Evolutionary conservation across 1,284 basidiomycete species (phyloP), one percentile per base, ranked within the genome.

Genomic region (Pseudomicrostroma phylloplanum): DNA sequence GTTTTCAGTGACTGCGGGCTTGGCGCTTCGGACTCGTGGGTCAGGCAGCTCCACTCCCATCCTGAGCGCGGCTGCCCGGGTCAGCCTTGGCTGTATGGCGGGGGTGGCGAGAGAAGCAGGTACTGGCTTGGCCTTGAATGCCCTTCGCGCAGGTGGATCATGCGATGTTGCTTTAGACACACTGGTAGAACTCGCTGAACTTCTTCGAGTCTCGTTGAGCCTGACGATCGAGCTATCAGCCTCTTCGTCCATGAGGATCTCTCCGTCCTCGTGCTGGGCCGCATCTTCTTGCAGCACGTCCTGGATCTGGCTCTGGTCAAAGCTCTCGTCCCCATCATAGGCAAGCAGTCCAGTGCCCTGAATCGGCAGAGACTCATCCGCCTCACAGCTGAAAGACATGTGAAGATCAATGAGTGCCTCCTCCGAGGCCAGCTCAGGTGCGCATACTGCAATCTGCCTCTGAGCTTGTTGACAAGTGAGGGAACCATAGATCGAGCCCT

Each of bases 41-140:
- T 60, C 58, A 4, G 70, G 63, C 17, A 74, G 55, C 57, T 64
- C 51, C 8, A 80, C 55, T 25, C 80, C 80, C 59, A 80, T 77
- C 6, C 90, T 85, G 4, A 92, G 83, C 3, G 88, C 86, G 0
- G 91, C 89, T 0, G 89, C 86, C 60, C 86, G 86, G 8, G 88
- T 88, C 62, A 86, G 86, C 43, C 90, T 86, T 0, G 91, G 91
- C 25, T 86, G 82, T 64, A 90, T 89, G 66, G 86, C 84, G 0
- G 90, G 89, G 17, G 81, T 77, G 2, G 75, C 78, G 67, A 83
- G 83, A 0, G 88, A 86, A 7, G 83, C 68, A 0, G 90, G 90
- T 0, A 89, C 72, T 0, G 84, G 79, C n/a, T 89, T 86, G 6
- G 90, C 90, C 57, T 83, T 85, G 82, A 91, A 91, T 6, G 43